Percentiles rank a stretch among this genome's conserved stretches.
These are phyloP conservation scores for Rubus idaeus DNA, from an alignment of 306 rosid genomes.

Conservation along the genomic window DNA sequence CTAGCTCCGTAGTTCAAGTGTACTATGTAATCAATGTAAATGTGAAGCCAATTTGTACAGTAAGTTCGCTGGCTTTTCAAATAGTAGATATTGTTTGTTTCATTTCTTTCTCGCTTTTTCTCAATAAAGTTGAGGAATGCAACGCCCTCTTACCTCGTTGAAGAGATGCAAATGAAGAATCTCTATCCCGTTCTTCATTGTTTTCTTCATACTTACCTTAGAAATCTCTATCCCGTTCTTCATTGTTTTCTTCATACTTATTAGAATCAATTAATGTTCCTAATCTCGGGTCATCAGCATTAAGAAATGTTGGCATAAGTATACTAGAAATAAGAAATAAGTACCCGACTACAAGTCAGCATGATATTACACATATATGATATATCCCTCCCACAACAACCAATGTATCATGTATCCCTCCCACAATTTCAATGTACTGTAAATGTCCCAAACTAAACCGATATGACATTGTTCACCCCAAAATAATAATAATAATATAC, in stretches of 20 bases:
- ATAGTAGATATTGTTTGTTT: conserved; percentile 30
- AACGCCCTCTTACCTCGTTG: not conserved
- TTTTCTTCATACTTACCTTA: too few species aligned
- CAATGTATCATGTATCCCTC: not conserved
- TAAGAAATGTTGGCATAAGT: not conserved
- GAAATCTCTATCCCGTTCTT: not conserved
- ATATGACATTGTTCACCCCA: not conserved
- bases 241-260: not conserved
- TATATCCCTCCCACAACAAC: not conserved
- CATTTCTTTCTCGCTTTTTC: not conserved
- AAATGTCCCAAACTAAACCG: not conserved
- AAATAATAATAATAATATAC: too few species aligned
- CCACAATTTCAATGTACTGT: not conserved
- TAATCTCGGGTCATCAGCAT: not conserved
- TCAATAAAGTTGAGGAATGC: conserved; percentile 7
- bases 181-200: not conserved
- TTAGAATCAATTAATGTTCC: not conserved
- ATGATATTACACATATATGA: not conserved
- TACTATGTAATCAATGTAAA: conserved; percentile 30
- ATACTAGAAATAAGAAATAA: not conserved
- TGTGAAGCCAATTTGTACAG: conserved; percentile 56
- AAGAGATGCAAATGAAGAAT: conserved; percentile 3
- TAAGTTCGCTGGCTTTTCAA: conserved; percentile 41
- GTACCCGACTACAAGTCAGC: not conserved
- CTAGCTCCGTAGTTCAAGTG: conserved; percentile 18